phyloP scores from a whole-genome alignment of 257 asterid species.

The Euphrasia confusa region DNA sequence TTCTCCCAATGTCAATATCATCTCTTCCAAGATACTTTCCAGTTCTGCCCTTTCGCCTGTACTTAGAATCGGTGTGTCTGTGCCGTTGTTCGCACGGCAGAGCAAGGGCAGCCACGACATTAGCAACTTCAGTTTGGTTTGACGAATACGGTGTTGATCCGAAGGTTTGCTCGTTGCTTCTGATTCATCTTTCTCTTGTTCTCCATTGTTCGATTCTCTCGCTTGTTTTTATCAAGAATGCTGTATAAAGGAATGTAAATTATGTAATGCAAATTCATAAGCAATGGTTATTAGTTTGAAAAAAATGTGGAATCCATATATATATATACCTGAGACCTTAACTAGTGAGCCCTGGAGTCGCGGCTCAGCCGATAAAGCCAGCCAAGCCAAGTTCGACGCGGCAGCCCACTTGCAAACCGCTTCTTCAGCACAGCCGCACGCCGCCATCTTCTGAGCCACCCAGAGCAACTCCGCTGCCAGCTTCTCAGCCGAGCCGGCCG shows the following conservation, averaged over 20 bases:
- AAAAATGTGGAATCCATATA: background rate
- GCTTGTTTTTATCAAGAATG: constrained; percentile 73
- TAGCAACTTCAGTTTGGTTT: constrained; percentile 56
- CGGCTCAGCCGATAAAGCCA: constrained; percentile 67
- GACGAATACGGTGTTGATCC: constrained; percentile 30
- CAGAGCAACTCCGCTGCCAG: constrained; percentile 86
- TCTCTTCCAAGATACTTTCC: constrained; percentile 54
- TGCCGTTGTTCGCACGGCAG: constrained; percentile 75
- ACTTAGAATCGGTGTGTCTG: constrained; percentile 63
- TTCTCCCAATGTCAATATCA: constrained; percentile 47
- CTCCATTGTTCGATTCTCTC: constrained; percentile 36
- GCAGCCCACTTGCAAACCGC: constrained; percentile 75
- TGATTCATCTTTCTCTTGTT: constrained; percentile 2
- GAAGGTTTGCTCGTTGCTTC: constrained; percentile 10
- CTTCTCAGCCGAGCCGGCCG: constrained; percentile 68
- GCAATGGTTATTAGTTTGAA: background rate
- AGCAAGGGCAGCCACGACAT: constrained; percentile 80
- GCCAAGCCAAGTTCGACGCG: constrained; percentile 64
- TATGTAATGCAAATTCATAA: background rate
- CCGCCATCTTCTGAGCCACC: constrained; percentile 76
- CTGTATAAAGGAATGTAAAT: constrained; percentile 27
- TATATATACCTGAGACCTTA: constrained; percentile 59
- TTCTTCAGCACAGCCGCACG: constrained; percentile 68
- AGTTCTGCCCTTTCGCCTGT: constrained; percentile 60
- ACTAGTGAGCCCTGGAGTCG: constrained; percentile 75